Evolutionary conservation across 352 stramenopile genomes (phyloP).

Genomic region (Phytophthora palmivora): DNA sequence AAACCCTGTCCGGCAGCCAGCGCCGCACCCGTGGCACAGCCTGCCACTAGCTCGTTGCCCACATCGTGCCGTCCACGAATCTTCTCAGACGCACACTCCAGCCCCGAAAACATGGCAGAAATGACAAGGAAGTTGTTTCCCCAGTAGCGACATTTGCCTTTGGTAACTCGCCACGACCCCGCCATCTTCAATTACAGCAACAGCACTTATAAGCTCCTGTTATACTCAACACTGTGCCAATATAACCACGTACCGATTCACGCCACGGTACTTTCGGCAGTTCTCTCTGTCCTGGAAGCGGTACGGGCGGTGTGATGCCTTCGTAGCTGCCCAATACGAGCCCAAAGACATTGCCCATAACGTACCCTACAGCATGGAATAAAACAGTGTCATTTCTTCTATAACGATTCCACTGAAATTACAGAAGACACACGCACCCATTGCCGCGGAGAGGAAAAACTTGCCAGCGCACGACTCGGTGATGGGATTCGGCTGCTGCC

Average conservation of each 20-base stretch:
- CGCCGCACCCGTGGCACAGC: conserved; percentile 95
- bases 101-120: conserved; percentile 94
- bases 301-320: conserved; percentile 83
- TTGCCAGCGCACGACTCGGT: conserved; percentile 84
- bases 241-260: conserved; percentile 56
- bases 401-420: no score
- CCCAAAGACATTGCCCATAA: conserved; percentile 83
- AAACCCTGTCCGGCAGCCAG: conserved; percentile 94
- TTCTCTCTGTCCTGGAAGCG: conserved; percentile 80
- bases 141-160: conserved; percentile 85
- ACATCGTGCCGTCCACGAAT: conserved; percentile 94
- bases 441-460: conserved; percentile 79
- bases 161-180: conserved; percentile 71
- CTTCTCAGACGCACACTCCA: conserved; percentile 96
- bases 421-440: conserved; percentile 53
- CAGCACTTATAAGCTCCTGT: neutral
- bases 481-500: conserved; percentile 76
- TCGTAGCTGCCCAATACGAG: conserved; percentile 87
- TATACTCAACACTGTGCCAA: neutral
- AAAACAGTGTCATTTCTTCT: conserved; percentile 2
- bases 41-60: conserved; percentile 93
- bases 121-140: conserved; percentile 90
- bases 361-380: conserved; percentile 59
- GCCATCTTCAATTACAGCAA: conserved; percentile 49
- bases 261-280: conserved; percentile 81